Evolutionary conservation across 2,329 filamentous ascomycete genomes (phyloP).

Genomic region (Massarina eburnea): DNA sequence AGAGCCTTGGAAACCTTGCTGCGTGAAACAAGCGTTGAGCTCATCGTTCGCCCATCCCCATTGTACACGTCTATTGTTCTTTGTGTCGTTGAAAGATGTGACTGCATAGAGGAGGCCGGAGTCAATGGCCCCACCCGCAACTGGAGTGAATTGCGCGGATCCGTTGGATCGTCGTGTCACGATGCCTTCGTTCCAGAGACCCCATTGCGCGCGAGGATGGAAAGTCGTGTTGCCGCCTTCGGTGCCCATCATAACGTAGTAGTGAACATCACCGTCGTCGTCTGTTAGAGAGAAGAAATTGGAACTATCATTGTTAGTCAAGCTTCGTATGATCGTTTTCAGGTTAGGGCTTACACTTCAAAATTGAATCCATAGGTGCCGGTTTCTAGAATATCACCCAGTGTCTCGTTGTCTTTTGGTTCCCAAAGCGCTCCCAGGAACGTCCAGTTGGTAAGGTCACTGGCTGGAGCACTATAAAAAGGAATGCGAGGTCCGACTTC

Average conservation of each 20-base stretch:
- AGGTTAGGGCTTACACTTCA: constrained; percentile 40
- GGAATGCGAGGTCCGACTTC: constrained; percentile 51
- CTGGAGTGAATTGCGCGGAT: constrained; percentile 47
- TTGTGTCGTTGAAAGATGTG: constrained; percentile 51
- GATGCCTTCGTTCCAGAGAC: constrained; percentile 50
- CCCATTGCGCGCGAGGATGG: constrained; percentile 45
- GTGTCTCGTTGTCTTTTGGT: constrained; percentile 45
- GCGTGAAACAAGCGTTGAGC: constrained; percentile 44
- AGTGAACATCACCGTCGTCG: constrained; percentile 47
- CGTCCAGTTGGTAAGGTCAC: constrained; percentile 49
- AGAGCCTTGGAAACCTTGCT: constrained; percentile 50
- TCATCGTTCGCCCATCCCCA: constrained; percentile 53
- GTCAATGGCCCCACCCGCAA: constrained; percentile 48
- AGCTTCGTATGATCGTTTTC: too few species aligned
- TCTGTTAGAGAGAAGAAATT: constrained; percentile 51
- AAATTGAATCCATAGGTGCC: constrained; percentile 52
- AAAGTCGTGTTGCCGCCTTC: constrained; percentile 50
- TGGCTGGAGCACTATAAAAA: constrained; percentile 49
- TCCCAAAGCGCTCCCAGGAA: constrained; percentile 52
- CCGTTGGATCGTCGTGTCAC: constrained; percentile 47
- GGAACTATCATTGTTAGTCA: constrained; percentile 26
- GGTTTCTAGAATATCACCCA: constrained; percentile 47
- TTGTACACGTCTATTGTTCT: constrained; percentile 51
- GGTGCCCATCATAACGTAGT: constrained; percentile 47
- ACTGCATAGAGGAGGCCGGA: constrained; percentile 50